phyloP scores from a whole-genome alignment of 2,329 filamentous ascomycete species.

The Teratosphaeria gauchensis region DNA sequence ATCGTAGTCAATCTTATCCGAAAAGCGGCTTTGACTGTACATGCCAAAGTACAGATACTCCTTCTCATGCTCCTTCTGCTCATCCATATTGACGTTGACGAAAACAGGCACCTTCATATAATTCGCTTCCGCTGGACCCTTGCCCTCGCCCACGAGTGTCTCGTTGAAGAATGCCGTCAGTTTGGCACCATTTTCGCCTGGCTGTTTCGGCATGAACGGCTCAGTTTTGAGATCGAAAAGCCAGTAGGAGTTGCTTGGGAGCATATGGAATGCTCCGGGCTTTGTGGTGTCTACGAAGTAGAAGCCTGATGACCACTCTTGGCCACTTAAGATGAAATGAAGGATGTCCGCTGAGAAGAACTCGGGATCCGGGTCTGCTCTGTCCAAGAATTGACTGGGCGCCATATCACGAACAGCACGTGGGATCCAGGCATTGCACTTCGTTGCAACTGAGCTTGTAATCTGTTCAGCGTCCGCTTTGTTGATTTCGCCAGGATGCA shows the following conservation, averaged over 20 bases:
- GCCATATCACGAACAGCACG: constrained; percentile 26
- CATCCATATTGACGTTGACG: constrained; percentile 13
- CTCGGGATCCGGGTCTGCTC: constrained; percentile 9
- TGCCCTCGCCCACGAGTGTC: constrained; percentile 18
- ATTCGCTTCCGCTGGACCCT: constrained; percentile 12
- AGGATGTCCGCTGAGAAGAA: constrained; percentile 33
- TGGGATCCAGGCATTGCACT: constrained; percentile 27
- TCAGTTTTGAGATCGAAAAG: constrained; percentile 29
- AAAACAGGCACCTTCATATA: constrained; percentile 36
- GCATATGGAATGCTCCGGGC: constrained; percentile 10
- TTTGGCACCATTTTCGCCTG: constrained; percentile 38
- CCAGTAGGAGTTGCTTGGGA: constrained; percentile 31
- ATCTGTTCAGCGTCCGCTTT: background rate
- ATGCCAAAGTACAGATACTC: constrained; percentile 36
- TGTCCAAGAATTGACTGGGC: constrained; percentile 7
- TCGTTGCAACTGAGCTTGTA: background rate
- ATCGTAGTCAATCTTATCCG: constrained; percentile 36
- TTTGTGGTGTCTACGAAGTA: constrained; percentile 26
- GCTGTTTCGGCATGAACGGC: constrained; percentile 31
- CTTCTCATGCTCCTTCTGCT: constrained; percentile 3
- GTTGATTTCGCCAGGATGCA: background rate
- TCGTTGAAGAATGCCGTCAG: constrained; percentile 38
- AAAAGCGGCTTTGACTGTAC: constrained; percentile 36
- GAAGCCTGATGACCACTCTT: constrained; percentile 32
- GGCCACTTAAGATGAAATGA: constrained; percentile 27